Evolutionary conservation across 495 filamentous ascomycete species (phyloP), one percentile per base, ranked within the genome.

Genomic region (Aspergillus biplanus): DNA sequence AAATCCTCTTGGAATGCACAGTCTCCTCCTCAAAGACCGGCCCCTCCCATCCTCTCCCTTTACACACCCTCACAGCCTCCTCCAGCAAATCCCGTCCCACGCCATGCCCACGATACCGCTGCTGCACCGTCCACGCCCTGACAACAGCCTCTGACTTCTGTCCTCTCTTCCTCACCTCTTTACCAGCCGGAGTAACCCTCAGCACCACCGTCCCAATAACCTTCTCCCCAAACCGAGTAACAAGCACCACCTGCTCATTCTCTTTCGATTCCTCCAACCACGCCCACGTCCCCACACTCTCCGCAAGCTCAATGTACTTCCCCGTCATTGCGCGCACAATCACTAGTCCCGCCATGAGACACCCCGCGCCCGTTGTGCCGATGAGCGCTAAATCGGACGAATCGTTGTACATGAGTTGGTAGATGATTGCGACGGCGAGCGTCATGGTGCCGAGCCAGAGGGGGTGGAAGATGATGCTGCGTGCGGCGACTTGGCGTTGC

Each of bases 61-160:
- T 80, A 58, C 81, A 79, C 50, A 89, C 60, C 59, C 73, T 75
- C 1, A 91, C 85, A 4, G 86, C 89, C 64, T 87, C 84, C 58
- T 88, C 82, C 57, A 96, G 73, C 70, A 97, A 74, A 31, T 83
- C 87, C 15, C 68, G 76, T 5, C 92, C 92, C 7, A 96, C 74
- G 0, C 92, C 92, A 56, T 80, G 79, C 6, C 83, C 75, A 12
- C 92, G 81, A 71, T 91, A 93, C 65, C 73, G 78, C 62, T 85
- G 63, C 70, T 82, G 80, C 0, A 92, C 89, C 4, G 91, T 91
- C 90, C 91, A 93, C 1, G 89, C 91, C 27, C 88, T 79, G 52
- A 94, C 87, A 16, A 90, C 73, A 7, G 62, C 56, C 31, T 34
- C n/a, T 3, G 12, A 6, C 11, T 62, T 66, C 49, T 48, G 35